Base-by-base conservation (phyloP, 768 basidiomycete genomes). In the Suillus decipiens region DNA sequence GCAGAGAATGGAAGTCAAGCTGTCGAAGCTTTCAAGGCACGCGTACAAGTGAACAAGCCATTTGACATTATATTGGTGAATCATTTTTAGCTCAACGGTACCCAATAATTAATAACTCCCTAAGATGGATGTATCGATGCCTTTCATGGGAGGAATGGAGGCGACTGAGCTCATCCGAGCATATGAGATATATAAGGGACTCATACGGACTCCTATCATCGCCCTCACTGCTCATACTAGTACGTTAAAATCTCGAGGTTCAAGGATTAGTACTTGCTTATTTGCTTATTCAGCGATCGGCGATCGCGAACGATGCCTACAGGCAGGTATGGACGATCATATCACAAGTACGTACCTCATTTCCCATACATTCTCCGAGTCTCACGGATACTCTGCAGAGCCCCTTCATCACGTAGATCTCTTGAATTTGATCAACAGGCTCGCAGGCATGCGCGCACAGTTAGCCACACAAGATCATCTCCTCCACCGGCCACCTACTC, bases 61-160 rank as follows among this genome's bases (percentile, higher is more conserved):
- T 97, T 93, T 71, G 93, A 97, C 75, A 90, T 97, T 67, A 93
- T 98, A 65, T 83, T 98, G 39, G 95, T 96, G 67, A 69, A 90
- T 82, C 33, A 3, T 34, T 12, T 22, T 19, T 15, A 34, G 28
- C 51, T 5, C 54, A 41, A 48, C 28, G 48, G 15, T n/a, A n/a
- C 36, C 14, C 19, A 31, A 2, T 50, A 28, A 39, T 39, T 39
- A 39, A 1, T 14, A 14, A 56, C 7, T 53, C 37, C 54, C 14
- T 31, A 65, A 96, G 92, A 98, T 98, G 96, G 96, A 98, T 70
- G 90, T 97, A 14, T 97, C 95, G 11, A 96, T 96, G 94, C 94
- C 95, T 7, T 89, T 96, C 77, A 98, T 99, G 94, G 95, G 96
- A 57, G 96, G 96, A 66, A 93, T 96, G 89, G 96, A 99, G 77